Conservation (phyloP, 2,329 filamentous ascomycete species). For the Leptosphaerulina australis region DNA sequence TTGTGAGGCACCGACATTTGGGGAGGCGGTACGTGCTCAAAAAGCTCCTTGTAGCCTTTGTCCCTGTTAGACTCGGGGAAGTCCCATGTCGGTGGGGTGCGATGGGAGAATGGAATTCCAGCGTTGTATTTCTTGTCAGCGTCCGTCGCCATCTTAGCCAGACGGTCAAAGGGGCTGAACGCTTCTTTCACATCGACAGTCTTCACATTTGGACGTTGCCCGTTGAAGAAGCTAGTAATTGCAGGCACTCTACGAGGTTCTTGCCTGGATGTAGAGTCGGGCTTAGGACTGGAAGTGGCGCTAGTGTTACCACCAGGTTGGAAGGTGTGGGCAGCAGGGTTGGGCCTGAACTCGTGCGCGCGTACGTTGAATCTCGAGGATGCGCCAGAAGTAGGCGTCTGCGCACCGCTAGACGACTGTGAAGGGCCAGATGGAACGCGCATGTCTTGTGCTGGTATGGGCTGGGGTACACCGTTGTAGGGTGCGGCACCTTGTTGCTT, state of each 20-base stretch:
- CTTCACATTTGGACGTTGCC: constrained; percentile 69
- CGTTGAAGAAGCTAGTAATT: constrained; percentile 63
- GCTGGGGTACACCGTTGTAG: constrained; percentile 59
- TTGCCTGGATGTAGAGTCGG: constrained; percentile 52
- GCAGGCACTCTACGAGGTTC: constrained; percentile 44
- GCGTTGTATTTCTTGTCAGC: constrained; percentile 67
- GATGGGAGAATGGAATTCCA: constrained; percentile 82
- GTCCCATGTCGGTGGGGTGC: constrained; percentile 85
- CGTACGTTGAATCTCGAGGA: constrained; percentile 66
- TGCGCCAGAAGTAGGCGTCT: constrained; percentile 60
- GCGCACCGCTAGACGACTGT: constrained; percentile 55
- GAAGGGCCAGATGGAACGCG: constrained; percentile 75
- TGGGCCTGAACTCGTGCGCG: constrained; percentile 82
- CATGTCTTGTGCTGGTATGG: constrained; percentile 67
- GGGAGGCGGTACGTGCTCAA: constrained; percentile 67
- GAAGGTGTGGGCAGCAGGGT: constrained; percentile 79
- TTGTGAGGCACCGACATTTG: constrained; percentile 70
- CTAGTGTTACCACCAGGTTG: constrained; percentile 70
- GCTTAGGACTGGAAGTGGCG: constrained; percentile 72
- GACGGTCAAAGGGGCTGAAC: constrained; percentile 71
- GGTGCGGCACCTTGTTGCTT: constrained; percentile 51
- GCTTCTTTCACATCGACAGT: constrained; percentile 58
- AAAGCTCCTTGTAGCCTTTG: constrained; percentile 79
- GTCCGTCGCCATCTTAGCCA: constrained; percentile 67
- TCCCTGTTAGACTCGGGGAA: constrained; percentile 72